Base-by-base conservation (phyloP, 2,329 filamentous ascomycete genomes). In the Calonectria pteridis region DNA sequence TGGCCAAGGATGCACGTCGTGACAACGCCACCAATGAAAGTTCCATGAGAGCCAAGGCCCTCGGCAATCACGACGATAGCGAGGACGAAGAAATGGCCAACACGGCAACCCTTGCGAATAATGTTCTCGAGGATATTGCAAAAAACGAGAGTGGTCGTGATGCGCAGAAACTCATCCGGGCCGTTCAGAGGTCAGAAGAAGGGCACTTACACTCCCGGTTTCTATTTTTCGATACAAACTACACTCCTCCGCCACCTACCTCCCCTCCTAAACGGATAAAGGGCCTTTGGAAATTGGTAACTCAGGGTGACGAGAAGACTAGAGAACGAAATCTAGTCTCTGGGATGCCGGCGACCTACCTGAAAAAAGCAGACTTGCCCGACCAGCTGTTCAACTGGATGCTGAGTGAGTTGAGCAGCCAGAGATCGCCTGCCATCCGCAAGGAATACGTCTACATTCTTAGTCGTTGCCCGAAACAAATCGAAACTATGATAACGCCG, bases 321-420 rank as follows among this genome's bases (percentile, higher is more conserved):
- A 88, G 93, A 64, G 86, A 90, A 69, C 89, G 92, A 76, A 86
- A 90, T 46, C 89, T 95, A 67, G 83, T 91, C 29, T 92, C 91
- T 26, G 93, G 93, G 2, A 84, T 93, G 70, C 87, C 92, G 1
- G 88, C 90, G 69, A 88, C 90, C 55, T 85, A 64, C 84, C 5
- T 59, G 6, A 81, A 81, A 58, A 76, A 71, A 1, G 77, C 78
- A 16, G 76, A 75, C 11, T 81, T 95, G 16, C 91, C 93, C 0
- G 90, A 94, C 73, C 89, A 93, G 69, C 80, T 95, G 1, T 88
- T 94, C 64, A 78, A 88, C 20, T 96, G 94, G 94, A 85, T 95
- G 4, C 80, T 94, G 7, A 84, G 90, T 64, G 89, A 92, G 84
- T 84, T 92, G 28, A 90, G 89, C 69, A 81, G 85, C 2, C 91